phyloP scores from a whole-genome alignment of 176 grass and related monocot genomes.

The Cenchrus americanus region DNA sequence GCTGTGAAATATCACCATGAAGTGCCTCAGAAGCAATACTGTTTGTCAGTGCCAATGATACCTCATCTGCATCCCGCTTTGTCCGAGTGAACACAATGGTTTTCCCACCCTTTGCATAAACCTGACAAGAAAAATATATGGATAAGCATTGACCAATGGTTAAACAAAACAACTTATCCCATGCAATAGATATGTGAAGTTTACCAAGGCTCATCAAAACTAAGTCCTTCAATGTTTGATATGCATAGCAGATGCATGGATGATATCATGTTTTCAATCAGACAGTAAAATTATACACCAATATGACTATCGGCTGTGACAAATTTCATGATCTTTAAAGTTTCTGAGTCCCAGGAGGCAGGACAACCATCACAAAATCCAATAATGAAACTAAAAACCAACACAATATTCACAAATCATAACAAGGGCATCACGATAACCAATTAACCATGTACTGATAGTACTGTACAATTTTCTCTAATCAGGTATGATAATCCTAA shows the following conservation, averaged over 20 bases:
- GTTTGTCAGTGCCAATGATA: constrained; percentile 77
- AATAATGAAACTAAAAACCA: not conserved
- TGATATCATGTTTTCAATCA: not conserved
- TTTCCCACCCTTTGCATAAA: constrained; percentile 98
- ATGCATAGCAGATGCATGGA: not conserved
- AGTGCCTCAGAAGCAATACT: constrained; percentile 98
- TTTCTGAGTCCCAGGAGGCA: not conserved
- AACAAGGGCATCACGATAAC: not conserved
- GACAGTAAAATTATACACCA: not conserved
- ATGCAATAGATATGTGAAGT: constrained; percentile 6
- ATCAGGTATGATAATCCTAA: not conserved
- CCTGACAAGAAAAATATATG: constrained; percentile 53
- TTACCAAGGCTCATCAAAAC: constrained; percentile 15
- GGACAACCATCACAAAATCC: not conserved
- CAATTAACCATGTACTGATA: not conserved
- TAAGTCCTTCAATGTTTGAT: not conserved
- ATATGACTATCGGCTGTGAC: not conserved
- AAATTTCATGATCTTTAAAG: not conserved
- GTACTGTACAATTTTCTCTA: not conserved
- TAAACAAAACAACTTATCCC: constrained; percentile 9
- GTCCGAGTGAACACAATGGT: constrained; percentile 97
- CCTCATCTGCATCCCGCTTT: constrained; percentile 93
- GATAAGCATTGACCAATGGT: constrained; percentile 6
- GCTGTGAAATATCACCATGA: constrained; percentile 98
- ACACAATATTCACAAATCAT: not conserved